Conservation (phyloP, 1,284 basidiomycete genomes). For the Ustilago tritici region DNA sequence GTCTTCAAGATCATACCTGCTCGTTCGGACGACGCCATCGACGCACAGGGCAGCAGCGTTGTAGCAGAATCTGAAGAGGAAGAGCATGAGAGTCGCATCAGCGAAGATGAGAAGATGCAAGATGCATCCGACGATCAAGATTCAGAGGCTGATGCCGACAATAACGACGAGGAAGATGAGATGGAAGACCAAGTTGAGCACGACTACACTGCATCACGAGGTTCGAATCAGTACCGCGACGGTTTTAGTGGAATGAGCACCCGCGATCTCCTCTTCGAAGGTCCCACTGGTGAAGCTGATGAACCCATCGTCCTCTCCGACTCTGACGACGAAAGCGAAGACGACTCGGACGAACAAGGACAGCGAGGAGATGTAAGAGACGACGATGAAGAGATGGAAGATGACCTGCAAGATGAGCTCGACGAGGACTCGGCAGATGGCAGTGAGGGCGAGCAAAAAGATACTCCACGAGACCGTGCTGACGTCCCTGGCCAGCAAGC, state of each 20-base stretch:
- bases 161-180: constrained; percentile 17
- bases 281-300: constrained; percentile 36
- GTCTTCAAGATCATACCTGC: constrained; percentile 33
- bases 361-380: constrained; percentile 2
- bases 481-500: constrained; percentile 5
- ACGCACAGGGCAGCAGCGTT: constrained; percentile 2
- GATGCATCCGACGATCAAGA: neutral
- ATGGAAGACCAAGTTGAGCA: constrained; percentile 12
- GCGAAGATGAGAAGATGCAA: constrained; percentile 9
- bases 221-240: constrained; percentile 11
- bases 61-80: neutral
- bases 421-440: constrained; percentile 10
- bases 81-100: neutral
- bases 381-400: constrained; percentile 8
- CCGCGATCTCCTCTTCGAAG: constrained; percentile 31
- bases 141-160: constrained; percentile 12
- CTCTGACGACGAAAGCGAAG: constrained; percentile 30
- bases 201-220: neutral
- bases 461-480: constrained; percentile 11
- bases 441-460: constrained; percentile 5
- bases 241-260: constrained; percentile 15
- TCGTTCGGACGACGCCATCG: constrained; percentile 1
- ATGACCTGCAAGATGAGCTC: constrained; percentile 6
- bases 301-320: constrained; percentile 51
- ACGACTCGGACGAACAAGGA: neutral